These are phyloP conservation scores for Fusarium kyushuense DNA, from an alignment of 2,329 filamentous ascomycete genomes.

Conservation along the genomic window DNA sequence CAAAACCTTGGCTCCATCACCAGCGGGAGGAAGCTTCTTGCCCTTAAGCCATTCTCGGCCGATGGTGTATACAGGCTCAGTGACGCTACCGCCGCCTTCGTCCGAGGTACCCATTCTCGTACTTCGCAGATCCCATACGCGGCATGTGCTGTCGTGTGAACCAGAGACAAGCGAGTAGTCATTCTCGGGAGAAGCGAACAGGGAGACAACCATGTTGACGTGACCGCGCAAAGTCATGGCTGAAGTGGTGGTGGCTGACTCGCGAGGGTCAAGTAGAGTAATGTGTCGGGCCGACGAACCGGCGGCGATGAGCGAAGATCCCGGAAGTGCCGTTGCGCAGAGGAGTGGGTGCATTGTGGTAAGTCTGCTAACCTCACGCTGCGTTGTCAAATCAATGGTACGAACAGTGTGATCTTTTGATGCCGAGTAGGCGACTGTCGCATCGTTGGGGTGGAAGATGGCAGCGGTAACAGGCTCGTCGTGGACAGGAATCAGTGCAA, in stretches of 20 bases:
- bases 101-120: constrained; percentile 69
- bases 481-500: constrained; percentile 80
- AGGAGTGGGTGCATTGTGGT: constrained; percentile 87
- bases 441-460: constrained; percentile 85
- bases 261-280: constrained; percentile 91
- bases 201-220: constrained; percentile 74
- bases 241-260: constrained; percentile 78
- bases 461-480: constrained; percentile 80
- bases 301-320: constrained; percentile 72
- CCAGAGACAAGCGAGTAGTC: constrained; percentile 87
- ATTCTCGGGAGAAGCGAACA: constrained; percentile 69
- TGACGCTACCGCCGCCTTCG: constrained; percentile 71
- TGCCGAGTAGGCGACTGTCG: constrained; percentile 89
- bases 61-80: constrained; percentile 81
- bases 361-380: constrained; percentile 81
- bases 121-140: constrained; percentile 92
- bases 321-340: constrained; percentile 79
- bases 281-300: constrained; percentile 90
- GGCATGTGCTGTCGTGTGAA: constrained; percentile 91
- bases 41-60: constrained; percentile 77
- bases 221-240: constrained; percentile 95
- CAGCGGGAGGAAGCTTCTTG: constrained; percentile 74
- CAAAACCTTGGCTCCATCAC: constrained; percentile 92
- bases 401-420: constrained; percentile 92
- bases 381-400: constrained; percentile 91